A percentile compares a stretch with the other conserved stretches of the same genome.
Evolutionary conservation across 805 yeast species (phyloP).

Genomic region (Candida quercuum): DNA sequence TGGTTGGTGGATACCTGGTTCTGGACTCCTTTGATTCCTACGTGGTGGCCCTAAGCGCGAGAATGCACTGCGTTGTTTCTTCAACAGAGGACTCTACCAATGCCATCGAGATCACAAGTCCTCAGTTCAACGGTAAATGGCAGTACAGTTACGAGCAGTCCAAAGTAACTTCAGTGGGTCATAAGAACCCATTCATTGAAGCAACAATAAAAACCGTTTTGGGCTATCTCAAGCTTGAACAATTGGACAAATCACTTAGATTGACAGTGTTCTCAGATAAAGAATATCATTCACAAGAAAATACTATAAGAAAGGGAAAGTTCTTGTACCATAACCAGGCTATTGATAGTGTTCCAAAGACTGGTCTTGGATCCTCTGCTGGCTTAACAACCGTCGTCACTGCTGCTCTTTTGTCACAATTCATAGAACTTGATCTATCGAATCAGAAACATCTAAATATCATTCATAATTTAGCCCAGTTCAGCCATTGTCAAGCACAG

Average conservation of each 20-base stretch:
- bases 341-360: constrained; percentile 77
- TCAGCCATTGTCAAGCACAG: constrained; percentile 91
- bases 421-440: constrained; percentile 28
- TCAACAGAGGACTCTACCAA: background rate
- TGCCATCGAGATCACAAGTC: constrained; percentile 50
- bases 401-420: constrained; percentile 56
- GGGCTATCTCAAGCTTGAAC: constrained; percentile 36
- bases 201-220: constrained; percentile 53
- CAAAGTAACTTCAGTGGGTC: constrained; percentile 26
- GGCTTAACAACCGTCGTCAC: constrained; percentile 81
- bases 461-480: constrained; percentile 84
- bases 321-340: constrained; percentile 58
- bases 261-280: constrained; percentile 79
- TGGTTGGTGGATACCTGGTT: constrained; percentile 94
- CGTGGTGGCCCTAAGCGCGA: constrained; percentile 81
- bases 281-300: constrained; percentile 78
- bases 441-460: constrained; percentile 21
- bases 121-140: constrained; percentile 78
- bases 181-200: constrained; percentile 68
- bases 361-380: constrained; percentile 96
- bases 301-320: constrained; percentile 32
- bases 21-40: constrained; percentile 68
- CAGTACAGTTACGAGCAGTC: constrained; percentile 30
- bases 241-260: constrained; percentile 27
- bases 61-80: constrained; percentile 73